Evolutionary conservation across 805 yeast genomes (phyloP).

Genomic region (Monosporozyma yasuniensis): DNA sequence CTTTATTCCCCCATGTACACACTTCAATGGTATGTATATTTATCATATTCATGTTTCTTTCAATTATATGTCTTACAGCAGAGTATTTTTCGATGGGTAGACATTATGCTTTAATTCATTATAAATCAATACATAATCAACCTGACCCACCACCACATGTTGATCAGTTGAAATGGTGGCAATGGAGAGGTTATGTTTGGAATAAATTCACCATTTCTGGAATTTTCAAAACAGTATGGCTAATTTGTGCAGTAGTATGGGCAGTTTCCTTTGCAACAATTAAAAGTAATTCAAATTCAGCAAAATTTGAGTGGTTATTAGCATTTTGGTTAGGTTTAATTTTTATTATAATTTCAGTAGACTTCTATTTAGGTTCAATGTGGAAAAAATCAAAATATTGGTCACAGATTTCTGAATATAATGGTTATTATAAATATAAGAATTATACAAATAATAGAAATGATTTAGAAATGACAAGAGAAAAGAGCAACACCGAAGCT

Average conservation of each 20-base stretch:
- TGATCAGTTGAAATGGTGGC: conserved; percentile 21
- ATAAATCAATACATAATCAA: conserved; percentile 12
- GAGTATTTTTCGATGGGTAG: conserved; percentile 41
- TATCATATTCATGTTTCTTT: conserved; percentile 53
- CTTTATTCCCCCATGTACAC: conserved; percentile 45
- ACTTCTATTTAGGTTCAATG: conserved; percentile 51
- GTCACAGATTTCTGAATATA: conserved; percentile 4
- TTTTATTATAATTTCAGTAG: conserved; percentile 54
- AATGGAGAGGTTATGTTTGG: conserved; percentile 30
- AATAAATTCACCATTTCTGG: conserved; percentile 43
- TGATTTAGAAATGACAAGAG: background rate
- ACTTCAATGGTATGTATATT: conserved; percentile 62
- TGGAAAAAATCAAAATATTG: conserved; percentile 21
- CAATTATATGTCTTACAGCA: conserved; percentile 36
- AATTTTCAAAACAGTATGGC: conserved; percentile 54
- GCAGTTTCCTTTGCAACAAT: conserved; percentile 59
- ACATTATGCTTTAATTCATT: conserved; percentile 33
- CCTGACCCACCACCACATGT: background rate
- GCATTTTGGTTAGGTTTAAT: conserved; percentile 78
- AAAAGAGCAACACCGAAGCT: background rate
- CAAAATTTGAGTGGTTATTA: conserved; percentile 75
- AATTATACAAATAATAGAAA: conserved; percentile 16
- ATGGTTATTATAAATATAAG: conserved; percentile 9
- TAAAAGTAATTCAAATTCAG: conserved; percentile 40
- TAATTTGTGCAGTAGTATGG: conserved; percentile 51